These are phyloP conservation scores for Paraconiothyrium brasiliense DNA, from an alignment of 2,329 filamentous ascomycete species.

Conservation along the genomic window DNA sequence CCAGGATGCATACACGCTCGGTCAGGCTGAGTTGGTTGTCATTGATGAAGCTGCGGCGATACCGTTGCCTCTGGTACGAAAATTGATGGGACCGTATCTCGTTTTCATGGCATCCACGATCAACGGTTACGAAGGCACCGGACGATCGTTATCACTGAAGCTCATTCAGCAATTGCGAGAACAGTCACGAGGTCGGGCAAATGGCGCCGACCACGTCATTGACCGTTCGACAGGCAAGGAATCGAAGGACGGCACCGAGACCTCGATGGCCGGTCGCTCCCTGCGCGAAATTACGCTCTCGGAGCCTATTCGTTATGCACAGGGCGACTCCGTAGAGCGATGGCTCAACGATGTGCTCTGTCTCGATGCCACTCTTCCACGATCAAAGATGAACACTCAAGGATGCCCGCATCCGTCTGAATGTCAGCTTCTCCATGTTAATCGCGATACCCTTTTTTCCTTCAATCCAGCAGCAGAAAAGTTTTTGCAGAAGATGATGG, in stretches of 20 bases:
- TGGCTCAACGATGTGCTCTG: slow-evolving; percentile 96
- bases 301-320: slow-evolving; percentile 93
- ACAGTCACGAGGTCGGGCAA: slow-evolving; percentile 75
- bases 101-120: slow-evolving; percentile 99
- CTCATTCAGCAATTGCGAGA: slow-evolving; percentile 96
- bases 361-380: slow-evolving; percentile 88
- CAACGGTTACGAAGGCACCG: slow-evolving; percentile 98
- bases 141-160: slow-evolving; percentile 92
- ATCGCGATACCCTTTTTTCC: slow-evolving; percentile 96
- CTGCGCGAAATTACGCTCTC: slow-evolving; percentile 90
- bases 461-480: slow-evolving; percentile 97
- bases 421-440: slow-evolving; percentile 92
- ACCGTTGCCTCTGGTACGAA: slow-evolving; percentile 87
- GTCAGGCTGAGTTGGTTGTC: slow-evolving; percentile 92
- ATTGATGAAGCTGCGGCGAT: slow-evolving; percentile 99
- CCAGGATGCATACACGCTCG: slow-evolving; percentile 92
- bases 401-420: slow-evolving; percentile 90
- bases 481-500: slow-evolving; percentile 98
- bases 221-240: slow-evolving; percentile 84
- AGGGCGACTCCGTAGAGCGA: slow-evolving; percentile 90
- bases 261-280: slow-evolving; percentile 69
- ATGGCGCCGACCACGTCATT: slow-evolving; percentile 68
- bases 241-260: slow-evolving; percentile 46
- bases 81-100: slow-evolving; percentile 94
- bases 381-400: slow-evolving; percentile 73